These are phyloP conservation scores for Mimosa pudica DNA, from an alignment of 306 rosid genomes.

Conservation along the genomic window DNA sequence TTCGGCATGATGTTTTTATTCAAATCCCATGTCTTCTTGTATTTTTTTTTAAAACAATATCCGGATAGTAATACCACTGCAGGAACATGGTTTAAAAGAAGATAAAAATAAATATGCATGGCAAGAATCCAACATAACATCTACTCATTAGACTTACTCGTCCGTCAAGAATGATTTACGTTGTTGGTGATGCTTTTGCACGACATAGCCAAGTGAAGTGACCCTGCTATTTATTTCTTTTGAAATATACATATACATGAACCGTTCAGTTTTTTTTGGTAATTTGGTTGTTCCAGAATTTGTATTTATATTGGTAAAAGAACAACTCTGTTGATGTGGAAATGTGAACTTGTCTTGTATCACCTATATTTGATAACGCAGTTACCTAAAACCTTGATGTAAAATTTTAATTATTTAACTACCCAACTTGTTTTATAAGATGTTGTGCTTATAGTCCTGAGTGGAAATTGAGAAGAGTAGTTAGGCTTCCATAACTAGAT, in stretches of 20 bases:
- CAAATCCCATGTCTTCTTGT: background rate
- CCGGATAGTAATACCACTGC: background rate
- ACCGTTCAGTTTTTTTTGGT: background rate
- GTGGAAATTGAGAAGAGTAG: slow-evolving; percentile 24
- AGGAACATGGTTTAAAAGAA: background rate
- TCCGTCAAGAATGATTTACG: background rate
- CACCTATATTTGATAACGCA: slow-evolving; percentile 18
- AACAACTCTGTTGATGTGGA: background rate
- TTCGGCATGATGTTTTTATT: background rate
- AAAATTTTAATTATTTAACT: background rate
- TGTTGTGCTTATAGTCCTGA: background rate
- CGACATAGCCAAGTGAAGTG: background rate
- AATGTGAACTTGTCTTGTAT: background rate
- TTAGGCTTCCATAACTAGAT: slow-evolving; percentile 36
- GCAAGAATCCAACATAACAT: background rate
- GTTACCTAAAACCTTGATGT: slow-evolving; percentile 12
- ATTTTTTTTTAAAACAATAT: background rate
- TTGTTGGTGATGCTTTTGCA: background rate
- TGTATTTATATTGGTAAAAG: background rate
- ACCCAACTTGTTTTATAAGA: background rate
- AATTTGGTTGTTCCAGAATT: background rate
- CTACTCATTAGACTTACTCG: background rate
- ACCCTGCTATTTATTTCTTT: background rate
- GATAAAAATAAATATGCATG: background rate
- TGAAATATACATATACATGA: background rate